phyloP scores from a whole-genome alignment of 2,329 filamentous ascomycete genomes.

The Capronia epimyces region DNA sequence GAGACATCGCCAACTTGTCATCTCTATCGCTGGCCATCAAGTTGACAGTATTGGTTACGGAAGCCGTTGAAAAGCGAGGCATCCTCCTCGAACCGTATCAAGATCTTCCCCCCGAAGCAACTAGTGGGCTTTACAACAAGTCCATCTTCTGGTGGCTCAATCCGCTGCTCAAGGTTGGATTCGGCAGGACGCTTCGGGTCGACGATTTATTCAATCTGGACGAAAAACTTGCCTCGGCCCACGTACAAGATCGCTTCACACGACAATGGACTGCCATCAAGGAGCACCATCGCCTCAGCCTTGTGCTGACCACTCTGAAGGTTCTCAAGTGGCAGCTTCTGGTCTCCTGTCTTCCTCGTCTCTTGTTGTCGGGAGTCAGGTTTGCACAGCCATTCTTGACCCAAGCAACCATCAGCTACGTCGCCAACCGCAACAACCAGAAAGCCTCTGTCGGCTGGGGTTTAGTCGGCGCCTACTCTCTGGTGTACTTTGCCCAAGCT shows the following conservation, averaged over 20 bases:
- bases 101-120: conserved; percentile 47
- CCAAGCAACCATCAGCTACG: conserved; percentile 35
- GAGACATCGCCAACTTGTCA: conserved; percentile 41
- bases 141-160: conserved; percentile 53
- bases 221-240: conserved; percentile 41
- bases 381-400: conserved; percentile 35
- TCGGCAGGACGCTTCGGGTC: conserved; percentile 39
- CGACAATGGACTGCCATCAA: conserved; percentile 39
- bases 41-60: conserved; percentile 41
- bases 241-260: conserved; percentile 37
- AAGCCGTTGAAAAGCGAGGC: conserved; percentile 42
- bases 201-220: conserved; percentile 45
- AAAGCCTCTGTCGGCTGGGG: conserved; percentile 39
- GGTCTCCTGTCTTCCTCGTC: conserved; percentile 24
- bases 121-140: conserved; percentile 47
- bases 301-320: conserved; percentile 5
- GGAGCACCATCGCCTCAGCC: conserved; percentile 2
- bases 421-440: conserved; percentile 30
- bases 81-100: conserved; percentile 39
- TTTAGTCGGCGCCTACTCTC: conserved; percentile 40
- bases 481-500: conserved; percentile 41
- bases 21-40: conserved; percentile 42
- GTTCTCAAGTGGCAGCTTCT: conserved; percentile 21
- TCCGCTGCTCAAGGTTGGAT: conserved; percentile 47
- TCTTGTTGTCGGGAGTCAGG: conserved; percentile 27